These are phyloP conservation scores for Saccharomyces pastorianus DNA, from an alignment of 1,139 yeast species.

Conservation along the genomic window DNA sequence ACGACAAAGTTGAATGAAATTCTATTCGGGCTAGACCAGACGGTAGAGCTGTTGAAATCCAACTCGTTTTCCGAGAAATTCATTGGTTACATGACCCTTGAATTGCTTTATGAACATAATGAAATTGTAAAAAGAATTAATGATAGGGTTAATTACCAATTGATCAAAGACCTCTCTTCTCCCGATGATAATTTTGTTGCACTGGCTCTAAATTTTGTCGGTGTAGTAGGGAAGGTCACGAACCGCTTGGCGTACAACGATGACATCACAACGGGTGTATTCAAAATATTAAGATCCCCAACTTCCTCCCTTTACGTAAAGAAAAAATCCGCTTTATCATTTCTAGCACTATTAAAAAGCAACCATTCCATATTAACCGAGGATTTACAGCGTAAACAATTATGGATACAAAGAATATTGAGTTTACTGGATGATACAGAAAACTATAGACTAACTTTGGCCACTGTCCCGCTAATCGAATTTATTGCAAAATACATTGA, in stretches of 20 bases:
- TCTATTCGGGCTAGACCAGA: constrained; percentile 61
- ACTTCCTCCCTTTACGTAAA: constrained; percentile 49
- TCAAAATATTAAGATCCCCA: constrained; percentile 69
- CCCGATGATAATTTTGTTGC: constrained; percentile 54
- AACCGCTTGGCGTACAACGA: constrained; percentile 37
- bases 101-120: constrained; percentile 46
- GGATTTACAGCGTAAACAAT: constrained; percentile 39
- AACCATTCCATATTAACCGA: constrained; percentile 36
- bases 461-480: constrained; percentile 58
- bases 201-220: constrained; percentile 70
- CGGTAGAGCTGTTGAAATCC: constrained; percentile 51
- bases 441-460: constrained; percentile 59
- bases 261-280: constrained; percentile 53
- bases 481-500: constrained; percentile 46
- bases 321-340: constrained; percentile 66
- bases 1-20: constrained; percentile 48
- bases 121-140: constrained; percentile 32
- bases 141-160: constrained; percentile 37
- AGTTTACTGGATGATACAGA: constrained; percentile 50
- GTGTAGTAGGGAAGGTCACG: constrained; percentile 41
- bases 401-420: constrained; percentile 71
- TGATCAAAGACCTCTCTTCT: constrained; percentile 48
- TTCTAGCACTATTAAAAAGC: constrained; percentile 42
- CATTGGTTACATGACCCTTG: constrained; percentile 70
- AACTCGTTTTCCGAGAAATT: constrained; percentile 64